Conservation (phyloP, 371 early-diverging fungal species). For the Furculomyces boomerangus region DNA sequence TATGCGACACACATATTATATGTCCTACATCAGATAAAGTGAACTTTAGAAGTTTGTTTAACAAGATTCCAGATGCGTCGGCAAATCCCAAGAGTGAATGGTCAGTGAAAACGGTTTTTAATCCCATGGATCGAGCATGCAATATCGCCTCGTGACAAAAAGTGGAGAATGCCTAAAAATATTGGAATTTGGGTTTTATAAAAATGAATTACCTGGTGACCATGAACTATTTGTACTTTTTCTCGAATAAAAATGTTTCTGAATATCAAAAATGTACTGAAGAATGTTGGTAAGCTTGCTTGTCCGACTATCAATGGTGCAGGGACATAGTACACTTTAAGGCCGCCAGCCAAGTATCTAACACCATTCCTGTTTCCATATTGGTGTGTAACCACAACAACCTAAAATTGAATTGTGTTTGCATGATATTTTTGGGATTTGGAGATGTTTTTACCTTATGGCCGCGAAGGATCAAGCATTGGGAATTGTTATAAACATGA, state of each 20-base stretch:
- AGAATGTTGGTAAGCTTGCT: slow-evolving; percentile 87
- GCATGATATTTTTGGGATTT: background rate
- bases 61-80: slow-evolving; percentile 80
- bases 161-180: slow-evolving; percentile 60
- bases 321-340: slow-evolving; percentile 97
- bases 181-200: background rate
- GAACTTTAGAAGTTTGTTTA: slow-evolving; percentile 89
- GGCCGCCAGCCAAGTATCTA: slow-evolving; percentile 77
- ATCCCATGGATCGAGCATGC: slow-evolving; percentile 90
- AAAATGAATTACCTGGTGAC: slow-evolving; percentile 45
- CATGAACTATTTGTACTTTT: slow-evolving; percentile 90
- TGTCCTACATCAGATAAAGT: slow-evolving; percentile 87
- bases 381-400: slow-evolving; percentile 75
- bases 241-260: slow-evolving; percentile 85
- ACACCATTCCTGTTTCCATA: slow-evolving; percentile 76
- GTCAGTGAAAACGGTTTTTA: slow-evolving; percentile 94
- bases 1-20: slow-evolving; percentile 97
- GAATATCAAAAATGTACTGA: slow-evolving; percentile 79
- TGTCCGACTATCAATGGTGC: slow-evolving; percentile 68
- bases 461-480: slow-evolving; percentile 72
- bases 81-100: slow-evolving; percentile 97
- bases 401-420: slow-evolving; percentile 10
- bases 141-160: slow-evolving; percentile 92
- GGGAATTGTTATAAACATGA: slow-evolving; percentile 86
- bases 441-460: slow-evolving; percentile 57